Conservation (phyloP, 768 basidiomycete species). For the Xerocomus potaroensis region DNA sequence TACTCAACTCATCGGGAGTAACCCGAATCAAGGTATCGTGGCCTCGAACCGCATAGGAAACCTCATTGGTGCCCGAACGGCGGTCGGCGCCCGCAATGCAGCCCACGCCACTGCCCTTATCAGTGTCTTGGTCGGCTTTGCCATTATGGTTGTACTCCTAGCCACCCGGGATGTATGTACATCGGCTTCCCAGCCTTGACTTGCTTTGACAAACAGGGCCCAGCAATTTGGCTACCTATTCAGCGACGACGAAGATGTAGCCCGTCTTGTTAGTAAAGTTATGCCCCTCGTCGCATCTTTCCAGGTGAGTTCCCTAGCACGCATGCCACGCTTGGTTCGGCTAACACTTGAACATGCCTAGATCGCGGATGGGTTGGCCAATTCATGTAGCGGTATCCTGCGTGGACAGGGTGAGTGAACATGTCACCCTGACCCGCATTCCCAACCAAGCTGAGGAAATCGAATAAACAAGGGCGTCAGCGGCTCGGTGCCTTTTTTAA, state of each 20-base stretch:
- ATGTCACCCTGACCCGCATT: neutral
- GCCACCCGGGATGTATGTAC: conserved; percentile 49
- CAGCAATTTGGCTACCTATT: conserved; percentile 63
- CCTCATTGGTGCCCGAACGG: conserved; percentile 56
- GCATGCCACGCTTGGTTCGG: neutral
- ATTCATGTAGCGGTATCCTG: conserved; percentile 46
- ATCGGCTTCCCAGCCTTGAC: neutral
- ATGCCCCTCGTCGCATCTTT: conserved; percentile 55
- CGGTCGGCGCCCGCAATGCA: conserved; percentile 48
- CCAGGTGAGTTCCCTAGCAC: conserved; percentile 32
- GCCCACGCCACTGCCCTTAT: conserved; percentile 62
- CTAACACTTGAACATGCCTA: conserved; percentile 12
- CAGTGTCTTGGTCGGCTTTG: conserved; percentile 53
- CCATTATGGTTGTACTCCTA: conserved; percentile 59
- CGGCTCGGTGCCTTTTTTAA: conserved; percentile 75
- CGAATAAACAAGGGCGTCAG: conserved; percentile 43
- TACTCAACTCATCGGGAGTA: neutral
- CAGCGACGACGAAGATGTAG: conserved; percentile 59
- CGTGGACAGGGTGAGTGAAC: conserved; percentile 42
- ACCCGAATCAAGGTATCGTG: conserved; percentile 47
- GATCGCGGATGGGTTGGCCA: conserved; percentile 50
- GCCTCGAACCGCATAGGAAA: conserved; percentile 73
- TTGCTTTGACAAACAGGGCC: neutral
- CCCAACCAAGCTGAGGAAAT: conserved; percentile 1
- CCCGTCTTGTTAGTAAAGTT: conserved; percentile 41